These are phyloP conservation scores for Dothistroma pini DNA, from an alignment of 2,329 filamentous ascomycete genomes.

Conservation along the genomic window DNA sequence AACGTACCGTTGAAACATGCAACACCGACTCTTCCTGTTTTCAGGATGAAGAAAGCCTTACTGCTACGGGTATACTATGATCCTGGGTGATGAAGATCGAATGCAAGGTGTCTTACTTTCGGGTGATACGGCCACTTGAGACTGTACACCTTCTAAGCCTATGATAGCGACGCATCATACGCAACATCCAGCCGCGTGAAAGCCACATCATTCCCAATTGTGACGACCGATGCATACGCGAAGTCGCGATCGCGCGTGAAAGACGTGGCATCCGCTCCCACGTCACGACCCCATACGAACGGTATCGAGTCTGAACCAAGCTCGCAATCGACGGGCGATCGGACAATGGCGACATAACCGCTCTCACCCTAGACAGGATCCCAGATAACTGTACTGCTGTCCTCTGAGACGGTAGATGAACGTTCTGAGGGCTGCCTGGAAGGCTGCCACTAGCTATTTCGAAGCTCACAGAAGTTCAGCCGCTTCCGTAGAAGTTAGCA, in stretches of 20 bases:
- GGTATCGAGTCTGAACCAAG: not conserved
- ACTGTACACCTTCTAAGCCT: not conserved
- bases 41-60: too few relatives aligned
- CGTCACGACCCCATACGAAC: not conserved
- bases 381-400: slow-evolving; percentile 4
- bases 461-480: slow-evolving; percentile 3
- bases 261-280: not conserved
- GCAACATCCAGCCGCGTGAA: not conserved
- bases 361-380: slow-evolving; percentile 3
- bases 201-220: not conserved
- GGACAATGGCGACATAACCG: slow-evolving; percentile 4
- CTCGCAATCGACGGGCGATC: slow-evolving; percentile 3
- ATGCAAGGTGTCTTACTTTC: not conserved
- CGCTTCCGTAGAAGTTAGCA: not conserved
- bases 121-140: not conserved
- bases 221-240: not conserved
- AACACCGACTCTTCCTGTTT: too few relatives aligned
- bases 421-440: not conserved
- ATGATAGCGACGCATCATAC: not conserved
- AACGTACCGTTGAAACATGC: too few relatives aligned
- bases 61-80: too few relatives aligned
- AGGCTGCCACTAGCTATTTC: not conserved
- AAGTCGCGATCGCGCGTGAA: not conserved
- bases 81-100: too few relatives aligned
- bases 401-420: not conserved